Evolutionary conservation across 176 grass and related monocot species (phyloP).

Genomic region (Aegilops tauschii): DNA sequence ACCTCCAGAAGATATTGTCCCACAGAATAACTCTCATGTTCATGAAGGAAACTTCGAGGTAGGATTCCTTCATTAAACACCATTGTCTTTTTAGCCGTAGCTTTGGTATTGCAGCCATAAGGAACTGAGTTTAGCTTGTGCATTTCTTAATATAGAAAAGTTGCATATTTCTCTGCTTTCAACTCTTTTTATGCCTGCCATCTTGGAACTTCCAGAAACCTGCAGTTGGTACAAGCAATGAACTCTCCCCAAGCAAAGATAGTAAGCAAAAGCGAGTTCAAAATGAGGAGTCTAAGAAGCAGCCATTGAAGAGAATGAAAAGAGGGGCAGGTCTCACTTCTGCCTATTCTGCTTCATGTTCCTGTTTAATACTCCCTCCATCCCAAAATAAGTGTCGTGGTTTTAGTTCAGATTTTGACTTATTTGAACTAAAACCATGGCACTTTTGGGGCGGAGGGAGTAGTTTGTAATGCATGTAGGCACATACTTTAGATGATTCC

Average conservation of each 20-base stretch:
- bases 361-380: background rate
- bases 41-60: constrained; percentile 36
- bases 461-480: constrained; percentile 23
- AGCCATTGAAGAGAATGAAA: constrained; percentile 33
- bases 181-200: constrained; percentile 1
- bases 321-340: constrained; percentile 51
- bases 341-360: constrained; percentile 24
- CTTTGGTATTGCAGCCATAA: constrained; percentile 14
- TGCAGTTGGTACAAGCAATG: constrained; percentile 16
- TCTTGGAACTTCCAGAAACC: constrained; percentile 40
- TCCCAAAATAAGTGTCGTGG: too few species aligned
- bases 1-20: constrained; percentile 18
- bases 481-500: background rate
- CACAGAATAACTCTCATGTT: constrained; percentile 25
- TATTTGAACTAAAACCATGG: too few species aligned
- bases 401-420: too few species aligned
- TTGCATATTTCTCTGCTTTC: background rate
- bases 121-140: constrained; percentile 16
- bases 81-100: constrained; percentile 8
- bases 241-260: constrained; percentile 26
- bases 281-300: constrained; percentile 37
- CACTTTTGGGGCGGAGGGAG: too few species aligned
- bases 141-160: constrained; percentile 8
- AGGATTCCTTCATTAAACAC: constrained; percentile 18
- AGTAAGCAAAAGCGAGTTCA: constrained; percentile 31